A percentile compares a stretch with the other conserved stretches of the same genome.
phyloP scores from a whole-genome alignment of 2,329 filamentous ascomycete species.

The Lachnellula occidentalis region DNA sequence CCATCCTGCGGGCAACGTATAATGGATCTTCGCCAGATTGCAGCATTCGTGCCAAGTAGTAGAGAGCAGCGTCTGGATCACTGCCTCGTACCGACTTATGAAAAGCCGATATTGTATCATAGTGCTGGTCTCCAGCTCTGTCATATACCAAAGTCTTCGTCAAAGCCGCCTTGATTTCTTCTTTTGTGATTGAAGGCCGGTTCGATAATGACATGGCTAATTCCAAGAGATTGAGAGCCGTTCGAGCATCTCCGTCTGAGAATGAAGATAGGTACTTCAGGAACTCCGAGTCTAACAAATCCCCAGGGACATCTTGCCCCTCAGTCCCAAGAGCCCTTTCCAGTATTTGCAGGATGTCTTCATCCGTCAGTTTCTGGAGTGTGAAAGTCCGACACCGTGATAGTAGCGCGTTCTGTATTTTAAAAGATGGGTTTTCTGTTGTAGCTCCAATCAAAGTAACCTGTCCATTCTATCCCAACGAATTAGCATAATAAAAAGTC shows the following conservation, averaged over 20 bases:
- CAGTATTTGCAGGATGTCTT: constrained; percentile 69
- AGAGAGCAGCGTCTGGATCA: constrained; percentile 81
- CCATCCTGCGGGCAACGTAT: constrained; percentile 86
- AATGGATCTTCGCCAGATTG: constrained; percentile 90
- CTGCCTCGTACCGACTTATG: constrained; percentile 92
- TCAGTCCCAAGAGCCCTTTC: constrained; percentile 67
- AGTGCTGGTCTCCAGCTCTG: constrained; percentile 90
- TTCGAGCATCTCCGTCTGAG: constrained; percentile 87
- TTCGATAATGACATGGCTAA: constrained; percentile 74
- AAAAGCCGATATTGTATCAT: constrained; percentile 94
- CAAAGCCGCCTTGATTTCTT: constrained; percentile 72
- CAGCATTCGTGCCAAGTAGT: constrained; percentile 94
- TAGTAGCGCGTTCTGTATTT: constrained; percentile 79
- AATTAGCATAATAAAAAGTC: too few species aligned
- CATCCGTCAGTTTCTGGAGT: constrained; percentile 65
- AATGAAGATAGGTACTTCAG: constrained; percentile 79
- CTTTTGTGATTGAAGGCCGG: constrained; percentile 60
- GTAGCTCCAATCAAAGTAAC: constrained; percentile 93
- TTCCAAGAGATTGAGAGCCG: constrained; percentile 86
- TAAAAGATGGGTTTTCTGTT: constrained; percentile 95
- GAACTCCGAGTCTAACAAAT: constrained; percentile 70
- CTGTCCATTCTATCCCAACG: constrained; percentile 53
- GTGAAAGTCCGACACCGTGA: constrained; percentile 91
- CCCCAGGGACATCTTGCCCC: constrained; percentile 36
- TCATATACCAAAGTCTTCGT: constrained; percentile 96